Base-by-base conservation (phyloP, 1,284 basidiomycete genomes). In the Somion occarium region DNA sequence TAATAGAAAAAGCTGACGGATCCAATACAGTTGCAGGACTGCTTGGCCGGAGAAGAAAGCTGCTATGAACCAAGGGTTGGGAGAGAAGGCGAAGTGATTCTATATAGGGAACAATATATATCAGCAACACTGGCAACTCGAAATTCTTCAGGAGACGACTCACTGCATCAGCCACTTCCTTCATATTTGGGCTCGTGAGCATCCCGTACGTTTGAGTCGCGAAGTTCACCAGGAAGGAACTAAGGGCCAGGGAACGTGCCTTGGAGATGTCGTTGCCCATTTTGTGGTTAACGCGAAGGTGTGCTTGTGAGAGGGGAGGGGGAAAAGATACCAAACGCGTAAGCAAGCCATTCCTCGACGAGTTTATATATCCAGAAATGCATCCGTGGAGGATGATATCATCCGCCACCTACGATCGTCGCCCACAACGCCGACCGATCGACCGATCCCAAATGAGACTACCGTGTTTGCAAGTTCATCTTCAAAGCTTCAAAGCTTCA, bases 21-120 rank as follows among this genome's bases (percentile, higher is more conserved):
- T 59, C 68, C 67, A 69, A 9, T 57, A 58, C 1, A 64, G 49
- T 51, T 70, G 68, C 4, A 66, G 43, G 25, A 66, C 50, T 13
- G 61, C 56, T 52, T 70, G 67, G 9, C 66, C 54, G 0, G 64
- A 62, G 58, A 69, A 69, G 60, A 69, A 68, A 2, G 62, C 64
- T 3, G 61, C 65, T 44, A 71, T 67, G 58, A 69, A 68, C 56
- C 55, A 61, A 0, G 66, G 64, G 52, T 68, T 64, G 20, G 67
- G 65, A 1, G 68, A 71, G 55, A 67, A 69, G 1, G 67, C 69
- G 27, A 64, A 69, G 46, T 70, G 67, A 49, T 70, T 67, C 68
- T 71, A 44, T 12, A 9, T n/a, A n/a, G 13, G 38, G 12, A 15
- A 23, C 9, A 12, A 38, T 15, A 22, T 39, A 22, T 38, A 43